Conservation (phyloP, 2,329 filamentous ascomycete genomes). For the Epichloe typhina region DNA sequence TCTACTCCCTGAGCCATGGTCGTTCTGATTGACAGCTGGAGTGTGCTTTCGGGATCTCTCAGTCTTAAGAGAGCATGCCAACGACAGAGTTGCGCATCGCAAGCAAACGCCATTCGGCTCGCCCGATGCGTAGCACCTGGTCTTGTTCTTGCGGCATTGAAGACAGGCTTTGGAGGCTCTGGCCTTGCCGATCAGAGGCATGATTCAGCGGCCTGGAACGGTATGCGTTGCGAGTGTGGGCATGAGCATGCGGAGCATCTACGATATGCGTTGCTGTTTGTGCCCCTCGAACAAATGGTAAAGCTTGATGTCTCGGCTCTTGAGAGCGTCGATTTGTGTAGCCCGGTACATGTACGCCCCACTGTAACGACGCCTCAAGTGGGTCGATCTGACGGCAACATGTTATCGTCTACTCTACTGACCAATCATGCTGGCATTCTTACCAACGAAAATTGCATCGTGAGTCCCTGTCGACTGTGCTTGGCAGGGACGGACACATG, state of each 20-base stretch:
- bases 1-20: neutral
- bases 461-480: no score
- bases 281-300: no score
- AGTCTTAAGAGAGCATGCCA: slow-evolving; percentile 10
- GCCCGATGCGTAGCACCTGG: slow-evolving; percentile 12
- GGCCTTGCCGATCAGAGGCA: slow-evolving; percentile 12
- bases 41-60: neutral
- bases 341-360: no score
- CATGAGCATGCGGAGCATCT: neutral
- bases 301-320: no score
- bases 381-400: neutral
- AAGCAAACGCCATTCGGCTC: slow-evolving; percentile 9
- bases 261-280: neutral
- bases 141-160: slow-evolving; percentile 14
- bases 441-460: no score
- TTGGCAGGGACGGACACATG: no score
- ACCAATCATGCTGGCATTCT: no score
- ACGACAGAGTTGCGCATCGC: slow-evolving; percentile 13
- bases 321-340: no score
- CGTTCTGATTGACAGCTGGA: neutral
- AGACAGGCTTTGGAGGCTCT: slow-evolving; percentile 16
- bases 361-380: neutral
- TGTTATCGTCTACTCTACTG: neutral
- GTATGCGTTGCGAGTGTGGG: no score
- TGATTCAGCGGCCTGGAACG: slow-evolving; percentile 1